These are phyloP conservation scores for Leccinum subrobustum DNA, from an alignment of 1,284 basidiomycete species.

Conservation along the genomic window DNA sequence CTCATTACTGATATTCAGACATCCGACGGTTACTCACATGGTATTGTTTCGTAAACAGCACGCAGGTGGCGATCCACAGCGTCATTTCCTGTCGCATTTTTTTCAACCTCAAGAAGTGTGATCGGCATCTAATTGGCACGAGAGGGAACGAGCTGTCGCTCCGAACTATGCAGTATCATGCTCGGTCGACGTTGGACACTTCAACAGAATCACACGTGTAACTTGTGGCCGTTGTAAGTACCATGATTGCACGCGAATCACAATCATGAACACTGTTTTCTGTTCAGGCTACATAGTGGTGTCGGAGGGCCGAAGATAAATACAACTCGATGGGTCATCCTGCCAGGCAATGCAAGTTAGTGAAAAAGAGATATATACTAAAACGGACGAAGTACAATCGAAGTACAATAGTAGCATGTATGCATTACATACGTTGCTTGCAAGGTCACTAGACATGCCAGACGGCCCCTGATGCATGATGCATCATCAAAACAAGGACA, in stretches of 20 bases:
- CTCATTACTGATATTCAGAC: background rate
- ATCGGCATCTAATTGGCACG: background rate
- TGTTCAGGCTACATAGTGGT: background rate
- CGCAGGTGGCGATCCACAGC: background rate
- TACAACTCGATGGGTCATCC: background rate
- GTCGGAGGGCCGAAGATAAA: too few relatives aligned
- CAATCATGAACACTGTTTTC: background rate
- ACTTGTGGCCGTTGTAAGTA: background rate
- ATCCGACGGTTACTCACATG: background rate
- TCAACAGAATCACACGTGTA: background rate
- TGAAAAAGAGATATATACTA: background rate
- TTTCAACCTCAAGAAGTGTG: background rate
- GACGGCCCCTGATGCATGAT: too few relatives aligned
- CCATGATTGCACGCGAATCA: background rate
- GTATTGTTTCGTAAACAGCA: background rate
- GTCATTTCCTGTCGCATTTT: too few relatives aligned
- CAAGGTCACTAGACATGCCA: too few relatives aligned
- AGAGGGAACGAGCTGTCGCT: background rate
- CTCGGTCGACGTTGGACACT: background rate
- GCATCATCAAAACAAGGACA: too few relatives aligned
- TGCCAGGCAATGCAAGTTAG: background rate
- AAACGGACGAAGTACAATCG: too few relatives aligned
- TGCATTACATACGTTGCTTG: too few relatives aligned
- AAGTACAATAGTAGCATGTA: too few relatives aligned
- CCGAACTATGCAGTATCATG: background rate